A percentile compares a stretch with the other conserved stretches of the same genome.
Evolutionary conservation across 2,329 filamentous ascomycete species (phyloP).

Genomic region (Shiraia bambusicola): DNA sequence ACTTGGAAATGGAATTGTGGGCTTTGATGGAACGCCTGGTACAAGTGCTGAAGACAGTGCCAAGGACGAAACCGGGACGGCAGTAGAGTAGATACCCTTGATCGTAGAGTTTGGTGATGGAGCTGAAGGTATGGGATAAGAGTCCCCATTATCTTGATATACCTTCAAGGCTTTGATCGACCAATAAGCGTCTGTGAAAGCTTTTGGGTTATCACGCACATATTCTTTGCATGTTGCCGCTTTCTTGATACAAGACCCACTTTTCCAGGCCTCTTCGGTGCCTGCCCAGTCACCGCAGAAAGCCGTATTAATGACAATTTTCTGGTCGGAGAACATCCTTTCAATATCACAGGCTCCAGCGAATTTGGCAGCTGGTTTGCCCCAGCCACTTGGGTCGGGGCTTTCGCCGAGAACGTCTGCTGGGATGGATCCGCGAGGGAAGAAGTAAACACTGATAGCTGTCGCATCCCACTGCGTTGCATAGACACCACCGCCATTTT

Average conservation of each 20-base stretch:
- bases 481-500: constrained; percentile 48
- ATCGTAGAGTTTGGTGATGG: constrained; percentile 16
- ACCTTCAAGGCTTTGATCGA: constrained; percentile 55
- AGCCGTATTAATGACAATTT: constrained; percentile 78
- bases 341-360: constrained; percentile 69
- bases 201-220: constrained; percentile 69
- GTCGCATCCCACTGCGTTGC: constrained; percentile 65
- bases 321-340: constrained; percentile 67
- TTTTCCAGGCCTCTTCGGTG: constrained; percentile 63
- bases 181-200: constrained; percentile 76
- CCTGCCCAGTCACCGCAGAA: constrained; percentile 86
- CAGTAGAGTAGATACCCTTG: constrained; percentile 4
- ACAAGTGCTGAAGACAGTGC: too few species aligned
- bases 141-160: constrained; percentile 34
- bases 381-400: constrained; percentile 71
- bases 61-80: too few species aligned
- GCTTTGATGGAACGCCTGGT: not conserved
- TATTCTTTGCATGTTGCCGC: constrained; percentile 69
- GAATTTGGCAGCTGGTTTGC: constrained; percentile 68
- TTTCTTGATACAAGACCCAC: constrained; percentile 60
- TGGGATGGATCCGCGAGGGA: constrained; percentile 68
- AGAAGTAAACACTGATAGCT: constrained; percentile 80
- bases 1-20: too few species aligned
- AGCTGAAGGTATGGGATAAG: constrained; percentile 9
- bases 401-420: constrained; percentile 59